Base-by-base conservation (phyloP, 305 asterid genomes). In the Striga hermonthica region DNA sequence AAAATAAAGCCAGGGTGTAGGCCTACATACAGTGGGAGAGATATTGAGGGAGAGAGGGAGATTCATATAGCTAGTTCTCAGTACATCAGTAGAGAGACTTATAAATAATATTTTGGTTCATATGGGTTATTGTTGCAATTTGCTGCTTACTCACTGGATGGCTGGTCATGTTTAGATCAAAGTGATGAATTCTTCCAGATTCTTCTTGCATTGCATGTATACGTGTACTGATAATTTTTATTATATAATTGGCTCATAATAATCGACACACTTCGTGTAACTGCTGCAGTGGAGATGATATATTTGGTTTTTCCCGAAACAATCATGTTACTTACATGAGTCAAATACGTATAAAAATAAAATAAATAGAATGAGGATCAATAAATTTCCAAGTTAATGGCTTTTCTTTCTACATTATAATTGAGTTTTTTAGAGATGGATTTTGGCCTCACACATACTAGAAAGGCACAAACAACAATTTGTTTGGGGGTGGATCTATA, bases 351-450 rank as follows among this genome's bases (percentile, higher is more conserved):
- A 57, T 31, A 38, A 7, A 38, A 11, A 50, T 36, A 61, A 43
- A 44, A 6, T 52, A 73, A 62, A 22, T 22, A 22, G 14, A 36
- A 7, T 36, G 5, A 43, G 12, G 49, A 36, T 16, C 15, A 36
- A 9, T 7, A 8, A 13, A 8, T 43, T 10, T 16, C 45, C 57
- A 31, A 34, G n/a, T 28, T 44, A 45, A 10, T 13, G 54, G 9
- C 56, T 31, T 43, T 66, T 8, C 13, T 28, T 53, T 44, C 3
- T n/a, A 1, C 11, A 60, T 54, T 64, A 11, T 74, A 60, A 61
- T 58, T 54, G 45, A 43, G 64, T 15, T 15, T 64, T 37, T 57
- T 44, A 7, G 52, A 49, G 60, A 31, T 52, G 66, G 75, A 47
- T 50, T 67, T 16, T 60, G 60, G 68, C 35, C 8, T 22, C 37